Conservation (phyloP, 2,329 filamentous ascomycete species). For the Chrysoporthe cubensis region DNA sequence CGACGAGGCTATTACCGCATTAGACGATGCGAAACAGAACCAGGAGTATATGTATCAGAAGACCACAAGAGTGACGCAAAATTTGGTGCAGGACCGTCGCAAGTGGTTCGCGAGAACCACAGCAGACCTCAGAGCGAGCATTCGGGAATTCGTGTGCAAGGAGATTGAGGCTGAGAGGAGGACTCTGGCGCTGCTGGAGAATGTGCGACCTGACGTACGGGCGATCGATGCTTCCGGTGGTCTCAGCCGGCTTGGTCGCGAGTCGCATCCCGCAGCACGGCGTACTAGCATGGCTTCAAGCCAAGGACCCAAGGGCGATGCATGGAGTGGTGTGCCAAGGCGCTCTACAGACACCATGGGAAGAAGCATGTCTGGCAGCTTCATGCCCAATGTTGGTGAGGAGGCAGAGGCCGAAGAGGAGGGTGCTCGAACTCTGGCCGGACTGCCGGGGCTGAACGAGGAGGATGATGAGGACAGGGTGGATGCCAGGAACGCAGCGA, state of each 20-base stretch:
- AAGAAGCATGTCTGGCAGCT: slow-evolving; percentile 75
- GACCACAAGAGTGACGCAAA: slow-evolving; percentile 85
- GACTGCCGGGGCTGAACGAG: slow-evolving; percentile 65
- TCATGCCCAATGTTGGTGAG: slow-evolving; percentile 67
- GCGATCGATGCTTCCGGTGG: slow-evolving; percentile 91
- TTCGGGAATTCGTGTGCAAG: slow-evolving; percentile 90
- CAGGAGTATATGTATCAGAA: slow-evolving; percentile 84
- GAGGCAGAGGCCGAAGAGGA: slow-evolving; percentile 59
- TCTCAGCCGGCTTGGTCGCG: slow-evolving; percentile 84
- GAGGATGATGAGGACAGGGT: slow-evolving; percentile 93
- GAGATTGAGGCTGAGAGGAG: slow-evolving; percentile 95
- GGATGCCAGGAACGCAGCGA: slow-evolving; percentile 94
- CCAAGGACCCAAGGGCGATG: slow-evolving; percentile 96
- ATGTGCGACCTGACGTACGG: slow-evolving; percentile 88
- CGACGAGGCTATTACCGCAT: slow-evolving; percentile 89
- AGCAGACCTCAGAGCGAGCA: slow-evolving; percentile 78
- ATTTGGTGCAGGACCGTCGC: slow-evolving; percentile 84
- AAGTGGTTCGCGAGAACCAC: slow-evolving; percentile 89
- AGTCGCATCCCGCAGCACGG: slow-evolving; percentile 77
- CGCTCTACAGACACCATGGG: slow-evolving; percentile 73
- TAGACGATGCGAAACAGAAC: slow-evolving; percentile 84
- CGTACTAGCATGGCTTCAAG: slow-evolving; percentile 80
- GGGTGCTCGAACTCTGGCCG: slow-evolving; percentile 33
- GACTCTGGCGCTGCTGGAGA: slow-evolving; percentile 90
- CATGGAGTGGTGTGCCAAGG: slow-evolving; percentile 93